Evolutionary conservation across 257 asterid genomes (phyloP).

Genomic region (Forsythia viridissima): DNA sequence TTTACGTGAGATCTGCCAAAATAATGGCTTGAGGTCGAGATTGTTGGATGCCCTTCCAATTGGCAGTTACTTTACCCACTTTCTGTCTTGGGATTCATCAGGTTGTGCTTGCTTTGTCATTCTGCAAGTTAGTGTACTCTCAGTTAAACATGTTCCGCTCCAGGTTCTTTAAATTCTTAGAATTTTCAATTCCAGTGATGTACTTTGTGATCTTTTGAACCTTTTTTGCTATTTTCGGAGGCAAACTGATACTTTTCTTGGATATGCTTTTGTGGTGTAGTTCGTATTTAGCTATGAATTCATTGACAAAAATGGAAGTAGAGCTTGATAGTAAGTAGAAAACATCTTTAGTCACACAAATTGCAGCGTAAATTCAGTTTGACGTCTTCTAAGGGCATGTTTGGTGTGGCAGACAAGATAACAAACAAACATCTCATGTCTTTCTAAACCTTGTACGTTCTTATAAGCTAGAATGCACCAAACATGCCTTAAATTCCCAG

Average conservation of each 20-base stretch:
- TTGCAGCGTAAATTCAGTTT: too few relatives aligned
- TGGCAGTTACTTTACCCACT: neutral
- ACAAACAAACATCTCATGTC: too few relatives aligned
- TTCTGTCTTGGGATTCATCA: neutral
- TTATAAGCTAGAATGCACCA: neutral
- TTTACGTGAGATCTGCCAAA: constrained; percentile 61
- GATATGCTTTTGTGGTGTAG: neutral
- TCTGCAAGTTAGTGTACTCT: neutral
- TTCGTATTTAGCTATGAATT: neutral
- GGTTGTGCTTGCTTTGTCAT: neutral
- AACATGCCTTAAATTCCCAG: neutral
- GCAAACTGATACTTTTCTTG: neutral
- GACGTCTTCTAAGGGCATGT: neutral
- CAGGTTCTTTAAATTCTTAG: neutral
- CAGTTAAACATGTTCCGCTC: neutral
- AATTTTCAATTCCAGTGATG: neutral
- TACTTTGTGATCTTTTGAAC: neutral
- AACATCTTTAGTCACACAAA: neutral
- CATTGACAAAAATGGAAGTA: neutral
- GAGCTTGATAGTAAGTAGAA: neutral
- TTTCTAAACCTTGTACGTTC: neutral
- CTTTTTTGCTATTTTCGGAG: neutral
- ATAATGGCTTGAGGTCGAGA: constrained; percentile 52
- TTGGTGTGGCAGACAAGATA: neutral
- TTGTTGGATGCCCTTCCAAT: neutral